Base-by-base conservation (phyloP, 176 grass and related monocot genomes). In the Carex kokanica region DNA sequence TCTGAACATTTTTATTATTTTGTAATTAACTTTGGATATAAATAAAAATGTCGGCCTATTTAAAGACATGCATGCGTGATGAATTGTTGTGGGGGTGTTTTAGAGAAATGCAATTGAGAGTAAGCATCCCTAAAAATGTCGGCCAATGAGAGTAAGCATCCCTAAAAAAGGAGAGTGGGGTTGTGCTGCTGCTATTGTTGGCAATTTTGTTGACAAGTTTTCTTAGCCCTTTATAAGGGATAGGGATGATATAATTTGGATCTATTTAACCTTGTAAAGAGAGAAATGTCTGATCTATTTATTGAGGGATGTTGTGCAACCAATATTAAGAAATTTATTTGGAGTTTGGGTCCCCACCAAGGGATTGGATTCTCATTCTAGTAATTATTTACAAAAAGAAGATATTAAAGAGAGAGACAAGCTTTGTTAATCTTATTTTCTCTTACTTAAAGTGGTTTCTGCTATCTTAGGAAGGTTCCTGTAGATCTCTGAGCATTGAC, bases 31-130 rank as follows among this genome's bases (percentile, higher is more conserved):
- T n/a, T n/a, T n/a, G n/a, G n/a, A n/a, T n/a, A n/a, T n/a, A n/a
- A n/a, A n/a, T n/a, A n/a, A n/a, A n/a, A n/a, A n/a, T n/a, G n/a
- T n/a, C n/a, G 38, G 40, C 78, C 56, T 66, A 65, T 67, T 51
- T 82, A 32, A 25, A 67, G 80, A 54, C 80, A 67, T 82, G 80
- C 80, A 82, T 82, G 60, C 80, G 67, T 82, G 60, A 65, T 45
- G 47, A 64, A 56, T 78, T 78, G 25, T 78, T 77, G 32, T 18
- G 47, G 11, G 11, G 21, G 47, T 78, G 51, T 14, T 65, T 65
- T 82, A 34, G 60, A 64, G 80, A 65, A 36, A 67, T 54, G 14
- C 29, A 12, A 65, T 82, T 63, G 43, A 25, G 25, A 77, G 72
- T 77, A 31, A 49, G 18, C 24, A 56, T 3, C 14, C 47, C 24